Percentiles rank a stretch among this genome's conserved stretches.
Evolutionary conservation across 2,329 filamentous ascomycete species (phyloP).

Genomic region (Ascocoryne sarcoides): DNA sequence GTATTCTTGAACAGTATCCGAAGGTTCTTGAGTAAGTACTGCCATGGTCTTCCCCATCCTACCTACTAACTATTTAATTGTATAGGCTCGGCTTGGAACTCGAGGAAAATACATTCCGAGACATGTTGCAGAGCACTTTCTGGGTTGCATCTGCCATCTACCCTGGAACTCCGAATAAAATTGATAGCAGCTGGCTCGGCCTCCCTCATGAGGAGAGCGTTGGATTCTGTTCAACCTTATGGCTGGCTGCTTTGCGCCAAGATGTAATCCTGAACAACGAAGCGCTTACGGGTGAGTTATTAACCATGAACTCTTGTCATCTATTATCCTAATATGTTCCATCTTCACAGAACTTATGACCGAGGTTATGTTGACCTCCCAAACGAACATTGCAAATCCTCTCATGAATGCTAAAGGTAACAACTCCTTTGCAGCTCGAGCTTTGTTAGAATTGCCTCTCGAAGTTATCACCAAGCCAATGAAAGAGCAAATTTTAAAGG

Average conservation of each 20-base stretch:
- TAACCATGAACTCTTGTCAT: neutral
- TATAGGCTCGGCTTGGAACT: constrained; percentile 17
- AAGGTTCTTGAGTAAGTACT: constrained; percentile 20
- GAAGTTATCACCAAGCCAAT: constrained; percentile 35
- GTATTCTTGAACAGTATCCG: constrained; percentile 23
- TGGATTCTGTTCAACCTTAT: constrained; percentile 17
- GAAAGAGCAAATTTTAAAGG: constrained; percentile 36
- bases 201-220: constrained; percentile 11
- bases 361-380: constrained; percentile 17
- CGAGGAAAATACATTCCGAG: constrained; percentile 6
- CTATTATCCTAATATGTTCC: neutral
- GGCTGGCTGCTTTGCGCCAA: constrained; percentile 18
- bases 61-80: constrained; percentile 12
- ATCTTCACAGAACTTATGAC: constrained; percentile 20
- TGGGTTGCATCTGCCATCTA: constrained; percentile 20
- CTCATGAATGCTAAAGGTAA: constrained; percentile 10
- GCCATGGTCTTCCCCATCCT: neutral
- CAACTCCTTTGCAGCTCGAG: constrained; percentile 21
- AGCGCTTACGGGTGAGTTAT: constrained; percentile 16
- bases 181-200: constrained; percentile 6
- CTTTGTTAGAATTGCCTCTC: constrained; percentile 20
- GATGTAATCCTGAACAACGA: constrained; percentile 19
- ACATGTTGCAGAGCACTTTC: constrained; percentile 22
- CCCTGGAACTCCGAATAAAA: neutral
- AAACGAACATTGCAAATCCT: constrained; percentile 15